Evolutionary conservation across 75 land plant species (phyloP).

Genomic region (Sequoia sempervirens): DNA sequence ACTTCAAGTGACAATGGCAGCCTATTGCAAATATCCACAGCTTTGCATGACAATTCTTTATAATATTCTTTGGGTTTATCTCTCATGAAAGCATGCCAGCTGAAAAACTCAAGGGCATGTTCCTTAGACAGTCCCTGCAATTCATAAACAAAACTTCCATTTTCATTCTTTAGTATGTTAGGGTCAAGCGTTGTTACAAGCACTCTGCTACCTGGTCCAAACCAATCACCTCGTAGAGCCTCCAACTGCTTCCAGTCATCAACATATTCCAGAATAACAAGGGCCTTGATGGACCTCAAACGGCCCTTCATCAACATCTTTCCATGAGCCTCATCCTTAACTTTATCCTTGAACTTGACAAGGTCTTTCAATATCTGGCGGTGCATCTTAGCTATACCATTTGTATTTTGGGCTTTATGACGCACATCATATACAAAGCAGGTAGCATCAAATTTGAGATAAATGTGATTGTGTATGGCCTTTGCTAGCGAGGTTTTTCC

Average conservation of each 20-base stretch:
- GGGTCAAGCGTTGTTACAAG: conserved; percentile 9
- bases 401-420: conserved; percentile 10
- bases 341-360: conserved; percentile 6
- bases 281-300: neutral
- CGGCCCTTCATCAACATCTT: conserved; percentile 1
- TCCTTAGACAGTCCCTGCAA: neutral
- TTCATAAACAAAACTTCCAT: conserved; percentile 5
- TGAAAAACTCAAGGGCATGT: conserved; percentile 2
- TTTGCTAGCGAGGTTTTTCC: conserved; percentile 11
- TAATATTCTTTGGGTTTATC: neutral
- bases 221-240: conserved; percentile 4
- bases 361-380: conserved; percentile 14
- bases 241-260: conserved; percentile 5
- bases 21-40: conserved; percentile 6
- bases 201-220: conserved; percentile 6
- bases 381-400: conserved; percentile 13
- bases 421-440: conserved; percentile 13
- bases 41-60: neutral
- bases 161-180: neutral
- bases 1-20: conserved; percentile 5
- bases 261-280: conserved; percentile 13
- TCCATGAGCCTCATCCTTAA: conserved; percentile 10
- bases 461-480: conserved; percentile 7
- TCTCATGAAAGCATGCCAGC: conserved; percentile 14
- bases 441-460: conserved; percentile 10